Conservation (phyloP, 1,284 basidiomycete genomes). For the Athelia sp. region DNA sequence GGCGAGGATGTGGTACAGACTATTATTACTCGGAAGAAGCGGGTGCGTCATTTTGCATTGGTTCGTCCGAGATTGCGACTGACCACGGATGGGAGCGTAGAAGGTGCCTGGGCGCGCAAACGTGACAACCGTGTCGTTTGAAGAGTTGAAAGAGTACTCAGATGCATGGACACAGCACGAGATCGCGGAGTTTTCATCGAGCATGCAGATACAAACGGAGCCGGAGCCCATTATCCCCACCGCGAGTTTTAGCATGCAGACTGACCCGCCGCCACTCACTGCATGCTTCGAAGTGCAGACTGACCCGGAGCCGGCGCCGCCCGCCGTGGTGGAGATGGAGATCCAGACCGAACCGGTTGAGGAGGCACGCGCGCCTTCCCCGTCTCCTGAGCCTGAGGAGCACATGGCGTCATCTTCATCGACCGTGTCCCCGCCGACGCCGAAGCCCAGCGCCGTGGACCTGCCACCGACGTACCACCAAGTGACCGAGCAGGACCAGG, state of each 20-base stretch:
- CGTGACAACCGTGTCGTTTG: constrained; percentile 46
- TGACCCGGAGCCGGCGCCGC: constrained; percentile 25
- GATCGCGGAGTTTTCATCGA: constrained; percentile 38
- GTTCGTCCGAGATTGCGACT: constrained; percentile 1
- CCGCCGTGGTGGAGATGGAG: constrained; percentile 44
- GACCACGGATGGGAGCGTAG: constrained; percentile 27
- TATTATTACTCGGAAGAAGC: constrained; percentile 74
- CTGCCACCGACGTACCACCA: constrained; percentile 69
- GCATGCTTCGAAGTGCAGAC: constrained; percentile 22
- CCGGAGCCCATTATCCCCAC: constrained; percentile 29
- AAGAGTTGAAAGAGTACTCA: constrained; percentile 66
- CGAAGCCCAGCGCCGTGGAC: constrained; percentile 42
- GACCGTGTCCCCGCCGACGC: constrained; percentile 62
- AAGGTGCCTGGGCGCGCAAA: constrained; percentile 60
- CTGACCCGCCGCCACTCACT: constrained; percentile 28
- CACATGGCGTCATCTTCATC: constrained; percentile 66
- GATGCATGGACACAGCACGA: constrained; percentile 69
- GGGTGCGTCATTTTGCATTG: constrained; percentile 38
- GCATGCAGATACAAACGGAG: constrained; percentile 39
- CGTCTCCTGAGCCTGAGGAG: constrained; percentile 42
- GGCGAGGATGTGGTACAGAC: constrained; percentile 77
- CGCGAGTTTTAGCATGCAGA: constrained; percentile 35
- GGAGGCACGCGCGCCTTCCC: constrained; percentile 27
- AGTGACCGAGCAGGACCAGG: constrained; percentile 38
- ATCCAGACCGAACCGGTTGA: constrained; percentile 56